Base-by-base conservation (phyloP, 2,329 filamentous ascomycete genomes). In the Ophiostoma tasmaniense region DNA sequence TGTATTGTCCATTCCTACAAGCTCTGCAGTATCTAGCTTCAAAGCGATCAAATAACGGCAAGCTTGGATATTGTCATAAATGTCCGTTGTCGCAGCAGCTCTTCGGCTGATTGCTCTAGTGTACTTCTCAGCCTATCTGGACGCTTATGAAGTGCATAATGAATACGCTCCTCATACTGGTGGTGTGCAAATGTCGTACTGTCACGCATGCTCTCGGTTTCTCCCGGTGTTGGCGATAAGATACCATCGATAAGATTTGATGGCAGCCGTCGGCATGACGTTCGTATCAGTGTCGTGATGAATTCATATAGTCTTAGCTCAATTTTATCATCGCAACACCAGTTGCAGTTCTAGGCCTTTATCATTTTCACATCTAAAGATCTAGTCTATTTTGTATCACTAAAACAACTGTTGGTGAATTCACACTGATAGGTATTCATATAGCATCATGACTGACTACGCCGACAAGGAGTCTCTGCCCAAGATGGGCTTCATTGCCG, bases 401-500 rank as follows among this genome's bases (percentile, higher is more conserved):
- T n/a, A n/a, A n/a, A n/a, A n/a, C n/a, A n/a, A n/a, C n/a, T n/a
- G n/a, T n/a, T n/a, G n/a, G n/a, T n/a, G n/a, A n/a, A n/a, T n/a
- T n/a, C n/a, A n/a, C n/a, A n/a, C n/a, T n/a, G n/a, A n/a, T n/a
- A n/a, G n/a, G n/a, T n/a, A n/a, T n/a, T n/a, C n/a, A n/a, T n/a
- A 14, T 14, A 39, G 13, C 28, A 62, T 7, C 8, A 62, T 35
- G 28, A 62, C 59, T 35, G 28, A 33, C 59, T 35, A 8, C 59
- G 28, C 30, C 8, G 59, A 62, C 30, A 61, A 30, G 25, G 28
- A 61, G 28, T 30, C 25, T 20, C 59, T 62, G 5, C 59, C 59
- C 55, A 61, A 61, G 55, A 62, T 62, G 59, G 59, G 59, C 30
- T 62, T 62, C 59, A 62, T 62, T 17, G 59, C 59, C 59, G 59